A percentile compares a stretch with the other conserved stretches of the same genome.
phyloP scores from a whole-genome alignment of 176 grass and related monocot species.

The Rhipidocladum racemiflorum region DNA sequence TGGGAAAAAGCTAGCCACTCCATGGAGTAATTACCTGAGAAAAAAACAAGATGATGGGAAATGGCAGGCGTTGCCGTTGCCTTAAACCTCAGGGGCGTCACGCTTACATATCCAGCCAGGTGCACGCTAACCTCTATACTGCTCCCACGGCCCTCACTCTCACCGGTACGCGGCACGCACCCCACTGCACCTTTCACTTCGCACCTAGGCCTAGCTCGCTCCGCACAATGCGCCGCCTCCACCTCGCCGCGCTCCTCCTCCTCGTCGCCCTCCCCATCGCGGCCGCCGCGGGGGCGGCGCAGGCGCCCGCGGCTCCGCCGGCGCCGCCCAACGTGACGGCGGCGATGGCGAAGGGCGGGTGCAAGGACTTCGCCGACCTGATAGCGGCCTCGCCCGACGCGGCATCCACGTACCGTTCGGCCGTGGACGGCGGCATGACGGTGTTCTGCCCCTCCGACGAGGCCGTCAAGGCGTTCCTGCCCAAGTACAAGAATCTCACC shows the following conservation, averaged over 20 bases:
- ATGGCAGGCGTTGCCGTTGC: slow-evolving; percentile 10
- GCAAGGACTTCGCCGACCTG: slow-evolving; percentile 71
- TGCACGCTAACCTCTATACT: slow-evolving; percentile 9
- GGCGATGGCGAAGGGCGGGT: slow-evolving; percentile 71
- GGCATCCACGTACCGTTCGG: slow-evolving; percentile 49
- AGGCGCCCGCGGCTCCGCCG: slow-evolving; percentile 37
- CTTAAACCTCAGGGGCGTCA: background rate
- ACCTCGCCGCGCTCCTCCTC: background rate
- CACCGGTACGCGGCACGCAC: slow-evolving; percentile 18
- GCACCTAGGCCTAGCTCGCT: background rate
- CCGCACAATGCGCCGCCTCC: slow-evolving; percentile 19
- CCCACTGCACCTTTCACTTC: background rate
- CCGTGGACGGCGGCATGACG: slow-evolving; percentile 63
- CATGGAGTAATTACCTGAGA: background rate
- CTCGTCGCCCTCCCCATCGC: background rate
- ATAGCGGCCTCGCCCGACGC: slow-evolving; percentile 55
- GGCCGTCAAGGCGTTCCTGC: slow-evolving; percentile 54
- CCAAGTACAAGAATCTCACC: slow-evolving; percentile 69
- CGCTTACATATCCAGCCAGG: background rate
- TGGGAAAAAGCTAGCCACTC: background rate
- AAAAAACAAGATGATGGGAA: background rate
- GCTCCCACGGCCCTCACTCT: slow-evolving; percentile 28
- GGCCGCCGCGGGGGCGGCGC: background rate
- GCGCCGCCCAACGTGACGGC: slow-evolving; percentile 52
- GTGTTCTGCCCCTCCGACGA: slow-evolving; percentile 77